A percentile compares a stretch with the other conserved stretches of the same genome.
Evolutionary conservation across 2,329 filamentous ascomycete genomes (phyloP).

Genomic region (Aureobasidium zeae): DNA sequence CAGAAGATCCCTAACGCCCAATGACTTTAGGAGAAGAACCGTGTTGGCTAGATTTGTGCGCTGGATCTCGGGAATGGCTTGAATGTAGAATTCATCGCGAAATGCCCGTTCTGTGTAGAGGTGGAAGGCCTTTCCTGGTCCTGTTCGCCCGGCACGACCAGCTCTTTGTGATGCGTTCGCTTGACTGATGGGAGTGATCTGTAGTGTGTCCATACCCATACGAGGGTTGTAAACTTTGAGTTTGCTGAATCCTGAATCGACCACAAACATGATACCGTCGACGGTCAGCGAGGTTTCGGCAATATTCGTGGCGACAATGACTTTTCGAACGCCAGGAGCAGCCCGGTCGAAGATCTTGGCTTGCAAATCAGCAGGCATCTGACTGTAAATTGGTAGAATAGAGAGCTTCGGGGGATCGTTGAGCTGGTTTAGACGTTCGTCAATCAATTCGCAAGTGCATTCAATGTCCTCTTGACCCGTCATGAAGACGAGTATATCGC

Average conservation of each 20-base stretch:
- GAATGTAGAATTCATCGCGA: slow-evolving; percentile 90
- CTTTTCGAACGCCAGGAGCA: slow-evolving; percentile 82
- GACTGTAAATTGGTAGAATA: slow-evolving; percentile 95
- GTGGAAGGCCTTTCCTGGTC: slow-evolving; percentile 89
- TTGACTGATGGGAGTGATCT: slow-evolving; percentile 95
- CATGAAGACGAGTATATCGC: slow-evolving; percentile 98
- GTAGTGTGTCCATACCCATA: slow-evolving; percentile 98
- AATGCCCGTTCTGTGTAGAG: slow-evolving; percentile 91
- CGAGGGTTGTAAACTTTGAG: slow-evolving; percentile 97
- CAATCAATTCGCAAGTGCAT: slow-evolving; percentile 85
- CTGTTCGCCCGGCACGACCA: slow-evolving; percentile 86
- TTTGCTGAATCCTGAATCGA: slow-evolving; percentile 92
- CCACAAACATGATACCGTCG: slow-evolving; percentile 98
- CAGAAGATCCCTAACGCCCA: slow-evolving; percentile 85
- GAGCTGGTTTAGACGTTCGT: slow-evolving; percentile 74
- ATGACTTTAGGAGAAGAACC: slow-evolving; percentile 83
- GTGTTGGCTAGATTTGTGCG: slow-evolving; percentile 93
- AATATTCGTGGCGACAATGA: slow-evolving; percentile 97
- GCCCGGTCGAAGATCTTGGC: slow-evolving; percentile 96
- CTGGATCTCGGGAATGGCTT: slow-evolving; percentile 96
- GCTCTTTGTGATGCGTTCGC: slow-evolving; percentile 91
- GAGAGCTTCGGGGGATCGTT: slow-evolving; percentile 93
- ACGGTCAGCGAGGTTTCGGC: slow-evolving; percentile 96
- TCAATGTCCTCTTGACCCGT: slow-evolving; percentile 98
- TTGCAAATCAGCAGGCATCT: slow-evolving; percentile 97